Conservation (phyloP, 371 early-diverging fungal genomes). For the Zancudomyces culisetae region DNA sequence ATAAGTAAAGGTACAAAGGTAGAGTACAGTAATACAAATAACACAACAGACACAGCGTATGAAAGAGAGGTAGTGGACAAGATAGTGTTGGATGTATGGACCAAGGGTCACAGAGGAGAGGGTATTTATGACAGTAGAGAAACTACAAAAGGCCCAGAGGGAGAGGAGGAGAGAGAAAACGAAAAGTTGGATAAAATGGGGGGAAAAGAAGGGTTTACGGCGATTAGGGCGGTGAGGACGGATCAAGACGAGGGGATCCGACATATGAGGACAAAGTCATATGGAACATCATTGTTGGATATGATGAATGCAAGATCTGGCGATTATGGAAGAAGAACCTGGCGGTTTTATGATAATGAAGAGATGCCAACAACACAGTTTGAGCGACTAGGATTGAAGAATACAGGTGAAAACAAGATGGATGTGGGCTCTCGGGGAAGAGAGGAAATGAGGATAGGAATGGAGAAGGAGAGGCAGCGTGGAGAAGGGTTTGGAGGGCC, state of each 20-base stretch:
- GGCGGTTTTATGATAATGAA: background rate
- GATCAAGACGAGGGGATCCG: background rate
- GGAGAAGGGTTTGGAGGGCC: background rate
- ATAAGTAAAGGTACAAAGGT: background rate
- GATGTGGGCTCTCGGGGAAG: background rate
- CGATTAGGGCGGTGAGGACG: background rate
- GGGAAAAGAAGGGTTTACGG: background rate
- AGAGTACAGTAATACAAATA: background rate
- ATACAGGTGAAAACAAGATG: background rate
- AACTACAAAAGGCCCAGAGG: background rate
- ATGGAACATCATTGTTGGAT: constrained; percentile 24
- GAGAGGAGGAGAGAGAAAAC: background rate
- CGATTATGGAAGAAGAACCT: background rate
- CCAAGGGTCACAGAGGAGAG: background rate
- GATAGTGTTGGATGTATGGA: background rate
- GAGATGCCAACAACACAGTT: background rate
- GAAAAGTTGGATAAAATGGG: background rate
- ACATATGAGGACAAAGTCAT: constrained; percentile 20
- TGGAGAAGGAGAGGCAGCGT: background rate
- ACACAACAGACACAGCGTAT: background rate
- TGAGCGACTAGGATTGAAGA: background rate
- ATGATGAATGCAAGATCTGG: constrained; percentile 16
- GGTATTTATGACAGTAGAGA: background rate
- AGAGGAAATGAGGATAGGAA: background rate
- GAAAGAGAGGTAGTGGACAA: background rate